Base-by-base conservation (phyloP, 2,329 filamentous ascomycete genomes). In the Aspergillus novoparasiticus region DNA sequence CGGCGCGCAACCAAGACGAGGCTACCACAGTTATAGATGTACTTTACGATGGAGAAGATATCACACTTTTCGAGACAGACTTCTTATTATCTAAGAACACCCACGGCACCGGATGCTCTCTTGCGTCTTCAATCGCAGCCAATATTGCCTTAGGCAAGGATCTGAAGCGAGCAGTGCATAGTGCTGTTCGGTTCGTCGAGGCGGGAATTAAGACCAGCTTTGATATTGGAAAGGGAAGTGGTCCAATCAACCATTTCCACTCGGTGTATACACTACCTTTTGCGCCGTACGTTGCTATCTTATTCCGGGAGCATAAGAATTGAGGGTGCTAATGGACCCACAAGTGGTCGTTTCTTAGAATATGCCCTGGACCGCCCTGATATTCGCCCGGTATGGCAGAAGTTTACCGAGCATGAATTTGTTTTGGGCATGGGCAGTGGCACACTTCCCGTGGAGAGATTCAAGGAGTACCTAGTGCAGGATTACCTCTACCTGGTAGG, bases 81-180 rank as follows among this genome's bases (percentile, higher is more conserved):
- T 97, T 90, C 73, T 83, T 92, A 66, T 79, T 83, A 11, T 93
- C 90, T 10, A 89, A 83, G 64, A 94, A 94, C 73, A 98, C 94
- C 0, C 95, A 99, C 72, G 95, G 95, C 0, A 98, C 95, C 0
- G 95, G 95, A 4, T 99, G 95, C 74, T 96, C 93, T 11, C 84
- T 98, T 64, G 95, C 95, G 46, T 97, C 87, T 48, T 87, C 88
- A 6, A 88, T 90, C 69, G 86, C 88, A 1, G 87, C 85, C 59
- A 88, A 89, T 65, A 76, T 90, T 16, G 85, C 86, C 4, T 75
- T 74, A 3, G 84, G 83, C 0, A 79, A 83, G 65, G 74, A 77
- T 54, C 75, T 87, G 59, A 73, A 76, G 14, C 77, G 80, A 60
- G 85, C 87, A 14, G 83, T 89, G 4, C 81, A 80, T 53, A 78